Base-by-base conservation (phyloP, 176 grass and related monocot genomes). In the Triticum timopheevii region DNA sequence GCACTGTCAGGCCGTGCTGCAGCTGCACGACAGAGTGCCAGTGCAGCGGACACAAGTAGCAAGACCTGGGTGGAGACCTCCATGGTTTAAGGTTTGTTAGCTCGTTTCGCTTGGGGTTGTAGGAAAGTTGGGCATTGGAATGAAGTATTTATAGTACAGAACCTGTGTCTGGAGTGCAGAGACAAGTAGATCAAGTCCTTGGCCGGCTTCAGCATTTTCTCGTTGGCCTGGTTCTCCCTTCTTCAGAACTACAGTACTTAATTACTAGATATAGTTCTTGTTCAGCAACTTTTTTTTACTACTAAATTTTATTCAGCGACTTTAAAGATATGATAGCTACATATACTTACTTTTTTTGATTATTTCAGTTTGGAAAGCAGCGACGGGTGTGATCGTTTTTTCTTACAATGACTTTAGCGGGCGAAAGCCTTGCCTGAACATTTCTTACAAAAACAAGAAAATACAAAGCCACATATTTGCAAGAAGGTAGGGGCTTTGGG, bases 21-120 rank as follows among this genome's bases (percentile, higher is more conserved):
- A 6, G 30, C 80, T n/a, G 15, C 28, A 13, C 65, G n/a, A 82
- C 28, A 69, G 24, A 87, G 1, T 68, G 70, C 45, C 45, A 83
- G 12, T 68, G 80, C 47, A 82, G 68, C 44, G 12, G 47, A 45
- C 45, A 71, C 9, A 66, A 88, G 23, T 10, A 87, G 86, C 47
- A 77, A 76, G 61, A 25, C 25, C 25, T 25, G 25, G 35, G 33
- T 20, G 45, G 47, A 42, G 10, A 59, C 27, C 23, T 77, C 76
- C 86, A 88, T 88, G 27, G 61, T 54, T 58, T 33, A 28, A 22
- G 62, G 44, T 75, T 73, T 24, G 42, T 25, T 22, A 58, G 40
- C 24, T 45, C 7, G 1, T 73, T 42, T 45, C 24, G 38, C 38
- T 73, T 17, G n/a, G 72, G 11, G n/a, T 49, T 75, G 44, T 49